Evolutionary conservation across 83 land plant species (phyloP).

Genomic region (Diphasiastrum complanatum): DNA sequence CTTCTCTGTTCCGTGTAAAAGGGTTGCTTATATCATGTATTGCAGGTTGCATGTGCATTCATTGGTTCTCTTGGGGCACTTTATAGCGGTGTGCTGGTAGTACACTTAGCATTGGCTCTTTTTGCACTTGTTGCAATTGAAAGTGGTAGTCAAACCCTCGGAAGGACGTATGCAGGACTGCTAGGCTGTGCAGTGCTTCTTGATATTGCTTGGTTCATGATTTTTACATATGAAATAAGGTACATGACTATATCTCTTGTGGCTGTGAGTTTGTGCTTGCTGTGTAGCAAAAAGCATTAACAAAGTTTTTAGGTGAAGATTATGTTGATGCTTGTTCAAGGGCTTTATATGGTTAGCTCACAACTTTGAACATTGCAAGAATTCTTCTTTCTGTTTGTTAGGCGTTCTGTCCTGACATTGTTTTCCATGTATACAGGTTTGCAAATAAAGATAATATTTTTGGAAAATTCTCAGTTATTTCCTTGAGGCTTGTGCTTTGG

Average conservation of each 20-base stretch:
- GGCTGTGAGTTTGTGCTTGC: neutral
- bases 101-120: conserved; percentile 61
- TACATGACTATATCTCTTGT: conserved; percentile 11
- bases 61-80: conserved; percentile 80
- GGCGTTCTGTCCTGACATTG: neutral
- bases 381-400: conserved; percentile 2
- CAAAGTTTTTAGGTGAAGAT: neutral
- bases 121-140: conserved; percentile 91
- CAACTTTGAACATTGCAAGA: neutral
- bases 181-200: conserved; percentile 50
- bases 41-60: conserved; percentile 53
- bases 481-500: conserved; percentile 54
- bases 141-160: conserved; percentile 81
- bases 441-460: conserved; percentile 27
- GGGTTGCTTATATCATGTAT: too few species aligned
- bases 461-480: conserved; percentile 47
- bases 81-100: conserved; percentile 71
- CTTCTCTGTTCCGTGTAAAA: too few species aligned
- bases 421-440: conserved; percentile 41
- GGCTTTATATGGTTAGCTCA: neutral
- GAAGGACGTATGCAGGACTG: conserved; percentile 70
- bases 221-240: conserved; percentile 69
- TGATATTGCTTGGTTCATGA: conserved; percentile 70
- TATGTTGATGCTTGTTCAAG: neutral
- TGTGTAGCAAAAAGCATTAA: neutral